Conservation (phyloP, 2,329 filamentous ascomycete species). For the Graphilbum ipis-grandicollis region DNA sequence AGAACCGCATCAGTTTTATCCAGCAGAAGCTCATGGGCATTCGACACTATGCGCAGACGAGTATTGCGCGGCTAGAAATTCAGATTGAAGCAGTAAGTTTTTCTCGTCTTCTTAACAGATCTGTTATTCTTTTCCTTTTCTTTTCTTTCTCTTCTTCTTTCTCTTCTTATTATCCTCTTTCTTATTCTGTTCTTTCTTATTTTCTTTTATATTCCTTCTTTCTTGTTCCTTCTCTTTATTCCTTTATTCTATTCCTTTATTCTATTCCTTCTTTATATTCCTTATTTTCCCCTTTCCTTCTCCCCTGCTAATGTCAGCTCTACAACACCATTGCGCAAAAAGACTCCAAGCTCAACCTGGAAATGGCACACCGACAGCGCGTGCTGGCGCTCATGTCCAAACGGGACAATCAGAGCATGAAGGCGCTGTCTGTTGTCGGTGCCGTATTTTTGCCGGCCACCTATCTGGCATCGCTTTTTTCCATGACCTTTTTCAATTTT, state of each 20-base stretch:
- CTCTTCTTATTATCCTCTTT: background rate
- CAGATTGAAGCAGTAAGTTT: slow-evolving; percentile 40
- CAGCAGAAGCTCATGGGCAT: slow-evolving; percentile 41
- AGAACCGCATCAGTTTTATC: slow-evolving; percentile 40
- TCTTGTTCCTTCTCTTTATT: too few relatives aligned
- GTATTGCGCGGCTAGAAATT: slow-evolving; percentile 40
- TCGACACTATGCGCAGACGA: slow-evolving; percentile 46
- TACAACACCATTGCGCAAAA: slow-evolving; percentile 51
- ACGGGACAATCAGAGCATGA: slow-evolving; percentile 46
- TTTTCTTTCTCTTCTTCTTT: background rate
- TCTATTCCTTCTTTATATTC: background rate
- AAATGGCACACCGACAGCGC: slow-evolving; percentile 43
- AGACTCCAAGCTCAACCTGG: slow-evolving; percentile 44
- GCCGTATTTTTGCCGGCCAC: slow-evolving; percentile 46
- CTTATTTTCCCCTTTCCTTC: background rate
- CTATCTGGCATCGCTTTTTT: slow-evolving; percentile 44
- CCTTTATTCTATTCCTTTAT: background rate
- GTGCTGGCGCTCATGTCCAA: slow-evolving; percentile 42
- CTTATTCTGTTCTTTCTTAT: slow-evolving; percentile 5
- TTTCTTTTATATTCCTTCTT: too few relatives aligned
- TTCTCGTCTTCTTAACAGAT: too few relatives aligned
- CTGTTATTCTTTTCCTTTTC: too few relatives aligned
- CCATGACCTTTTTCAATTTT: slow-evolving; percentile 52
- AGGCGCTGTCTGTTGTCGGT: slow-evolving; percentile 45
- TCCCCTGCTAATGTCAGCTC: slow-evolving; percentile 20